Base-by-base conservation (phyloP, 2,329 filamentous ascomycete species). In the Aspergillus nomiae region DNA sequence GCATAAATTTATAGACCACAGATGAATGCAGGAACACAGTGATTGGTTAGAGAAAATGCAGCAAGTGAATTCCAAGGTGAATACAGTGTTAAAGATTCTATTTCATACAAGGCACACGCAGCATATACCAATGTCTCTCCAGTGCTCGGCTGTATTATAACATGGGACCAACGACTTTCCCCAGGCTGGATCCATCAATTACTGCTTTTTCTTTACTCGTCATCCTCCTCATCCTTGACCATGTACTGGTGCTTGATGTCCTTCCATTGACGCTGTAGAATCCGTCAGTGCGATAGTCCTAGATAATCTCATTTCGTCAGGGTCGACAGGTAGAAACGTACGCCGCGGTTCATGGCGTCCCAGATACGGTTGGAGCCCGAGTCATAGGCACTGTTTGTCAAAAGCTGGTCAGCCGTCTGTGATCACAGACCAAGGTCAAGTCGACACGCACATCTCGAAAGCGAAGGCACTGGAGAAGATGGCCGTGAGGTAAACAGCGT, bases 201-300 rank as follows among this genome's bases (percentile, higher is more conserved):
- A 54, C 38, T 48, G 43, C 54, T 64, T 63, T 45, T 58, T 55
- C 62, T 73, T 74, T 77, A 75, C 67, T 79, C 74, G 48, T 79
- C 81, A 64, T 90, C 89, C 67, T 89, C 87, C 69, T 89, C 89
- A 68, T 91, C 74, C 64, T 85, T 85, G 82, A 91, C 82, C 74
- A 96, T 80, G 81, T 97, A 99, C 82, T 87, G 90, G 80, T 89
- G 84, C 84, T 96, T 94, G 85, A 99, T 97, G 80, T 99, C 95
- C 87, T 97, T 97, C 95, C 95, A 98, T 96, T 97, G 94, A 76
- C 94, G 92, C 94, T 98, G 76, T 72, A 63, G 12, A 19, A 60
- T 32, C 24, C 63, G 67, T 69, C 55, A 68, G 70, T 55, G 24
- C 11, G 38, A 24, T 36, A 34, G 16, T 55, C 21, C 21, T 36